phyloP scores from a whole-genome alignment of 2,329 filamentous ascomycete genomes.

The Colletotrichum tropicicola region DNA sequence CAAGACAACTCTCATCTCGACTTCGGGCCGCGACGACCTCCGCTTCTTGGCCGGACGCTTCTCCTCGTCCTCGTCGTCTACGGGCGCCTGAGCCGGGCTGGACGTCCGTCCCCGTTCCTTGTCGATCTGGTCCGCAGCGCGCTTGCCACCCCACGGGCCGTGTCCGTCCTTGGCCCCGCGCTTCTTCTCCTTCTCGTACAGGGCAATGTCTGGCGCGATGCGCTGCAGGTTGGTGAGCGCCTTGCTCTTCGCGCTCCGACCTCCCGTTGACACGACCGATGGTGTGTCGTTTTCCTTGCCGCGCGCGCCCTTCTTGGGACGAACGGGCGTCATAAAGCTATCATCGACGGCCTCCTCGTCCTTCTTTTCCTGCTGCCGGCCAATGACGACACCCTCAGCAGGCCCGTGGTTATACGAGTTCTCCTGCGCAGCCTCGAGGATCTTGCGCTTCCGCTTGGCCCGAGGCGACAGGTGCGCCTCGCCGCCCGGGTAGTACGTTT shows the following conservation, averaged over 20 bases:
- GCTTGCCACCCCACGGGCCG: conserved; percentile 69
- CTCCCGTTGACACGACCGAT: conserved; percentile 70
- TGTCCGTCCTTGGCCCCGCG: conserved; percentile 63
- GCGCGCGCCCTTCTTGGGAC: conserved; percentile 57
- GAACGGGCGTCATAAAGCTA: conserved; percentile 60
- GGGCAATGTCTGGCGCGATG: conserved; percentile 83
- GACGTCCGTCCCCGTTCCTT: conserved; percentile 41
- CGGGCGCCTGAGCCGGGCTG: conserved; percentile 24
- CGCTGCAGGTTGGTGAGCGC: conserved; percentile 81
- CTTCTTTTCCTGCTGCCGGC: conserved; percentile 47
- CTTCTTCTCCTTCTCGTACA: conserved; percentile 95
- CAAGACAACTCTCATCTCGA: conserved; percentile 80
- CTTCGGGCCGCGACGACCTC: conserved; percentile 69
- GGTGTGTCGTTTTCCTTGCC: conserved; percentile 90
- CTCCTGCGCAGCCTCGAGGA: conserved; percentile 58
- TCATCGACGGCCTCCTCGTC: conserved; percentile 48
- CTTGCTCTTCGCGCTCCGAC: conserved; percentile 87
- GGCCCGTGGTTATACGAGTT: conserved; percentile 58
- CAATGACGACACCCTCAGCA: conserved; percentile 56
- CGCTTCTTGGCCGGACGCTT: conserved; percentile 68
- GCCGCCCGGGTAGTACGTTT: conserved; percentile 75
- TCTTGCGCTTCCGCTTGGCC: conserved; percentile 59
- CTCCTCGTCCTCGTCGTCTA: conserved; percentile 53
- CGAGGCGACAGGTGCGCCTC: conserved; percentile 52
- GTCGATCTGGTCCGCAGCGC: conserved; percentile 67